Base-by-base conservation (phyloP, 257 asterid genomes). In the Solanum corneliomulleri region DNA sequence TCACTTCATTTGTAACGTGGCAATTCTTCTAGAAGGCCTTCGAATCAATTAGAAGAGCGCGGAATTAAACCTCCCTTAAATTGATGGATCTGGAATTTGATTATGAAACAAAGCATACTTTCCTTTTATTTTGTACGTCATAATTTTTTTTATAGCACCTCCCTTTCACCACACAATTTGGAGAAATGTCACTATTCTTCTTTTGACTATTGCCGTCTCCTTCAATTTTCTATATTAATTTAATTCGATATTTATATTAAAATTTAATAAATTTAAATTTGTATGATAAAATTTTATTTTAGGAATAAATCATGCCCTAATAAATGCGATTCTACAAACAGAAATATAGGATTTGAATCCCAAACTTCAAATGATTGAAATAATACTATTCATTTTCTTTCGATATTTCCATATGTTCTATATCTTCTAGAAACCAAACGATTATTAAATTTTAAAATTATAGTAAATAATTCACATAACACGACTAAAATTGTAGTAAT, bases 21-120 rank as follows among this genome's bases (percentile, higher is more conserved):
- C 78, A 89, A 85, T 86, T 75, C 69, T 86, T 92, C 94, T 90
- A 90, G 92, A 92, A 29, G 75, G 23, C 42, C 83, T 37, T 85
- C 83, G 2, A 29, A 29, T 2, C 3, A 29, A 29, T 31, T 31
- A 2, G 3, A 31, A 31, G 0, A 31, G 3, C 33, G 33, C 33
- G 33, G 33, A 31, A 31, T 31, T 31, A 3, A 0, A 31, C 0
- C 3, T 31, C 33, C 33, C 33, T 31, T 3, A 27, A 1, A 27
- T 27, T 1, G 29, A 27, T 27, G 29, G 1, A 27, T 27, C 29
- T 27, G 29, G 29, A 27, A 27, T 27, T 27, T 27, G 1, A 27
- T 1, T 27, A 1, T 31, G 33, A 2, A 31, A 31, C 0, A 0
- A 0, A 31, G 33, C 3, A 31, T 0, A 3, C 35, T 33, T 33